A percentile compares a stretch with the other conserved stretches of the same genome.
phyloP scores from a whole-genome alignment of 805 yeast species.

The Saccharomycopsis lassenensis region DNA sequence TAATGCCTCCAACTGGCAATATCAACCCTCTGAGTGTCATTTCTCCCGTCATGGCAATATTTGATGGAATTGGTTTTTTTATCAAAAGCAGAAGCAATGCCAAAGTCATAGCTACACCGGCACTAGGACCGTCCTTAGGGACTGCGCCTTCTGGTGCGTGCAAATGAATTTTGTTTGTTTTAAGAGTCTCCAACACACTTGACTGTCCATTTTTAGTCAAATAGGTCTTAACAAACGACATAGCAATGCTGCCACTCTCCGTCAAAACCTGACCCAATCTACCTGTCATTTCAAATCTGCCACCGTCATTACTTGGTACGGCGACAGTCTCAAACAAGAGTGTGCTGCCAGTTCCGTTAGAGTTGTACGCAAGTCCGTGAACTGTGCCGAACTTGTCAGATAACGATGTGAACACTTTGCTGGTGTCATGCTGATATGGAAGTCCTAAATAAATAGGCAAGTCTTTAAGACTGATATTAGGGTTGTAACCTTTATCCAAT shows the following conservation, averaged over 20 bases:
- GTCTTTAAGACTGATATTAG: conserved; percentile 40
- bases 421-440: conserved; percentile 36
- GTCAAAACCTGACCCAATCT: conserved; percentile 69
- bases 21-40: conserved; percentile 70
- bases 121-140: conserved; percentile 45
- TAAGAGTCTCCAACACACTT: conserved; percentile 32
- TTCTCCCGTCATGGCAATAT: conserved; percentile 81
- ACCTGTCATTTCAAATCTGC: conserved; percentile 52
- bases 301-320: conserved; percentile 32
- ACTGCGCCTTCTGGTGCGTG: conserved; percentile 64
- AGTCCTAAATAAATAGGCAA: conserved; percentile 61
- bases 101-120: conserved; percentile 63
- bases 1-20: conserved; percentile 72
- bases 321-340: conserved; percentile 70
- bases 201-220: conserved; percentile 27
- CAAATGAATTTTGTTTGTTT: conserved; percentile 49
- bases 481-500: conserved; percentile 24
- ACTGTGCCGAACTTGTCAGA: conserved; percentile 62
- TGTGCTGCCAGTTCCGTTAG: conserved; percentile 78
- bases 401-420: conserved; percentile 26
- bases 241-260: conserved; percentile 74
- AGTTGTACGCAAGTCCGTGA: conserved; percentile 79
- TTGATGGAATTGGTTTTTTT: conserved; percentile 35
- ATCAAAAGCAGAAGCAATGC: conserved; percentile 69
- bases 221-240: conserved; percentile 58